Evolutionary conservation across 2,329 filamentous ascomycete genomes (phyloP).

Genomic region (Apiospora malaysiana): DNA sequence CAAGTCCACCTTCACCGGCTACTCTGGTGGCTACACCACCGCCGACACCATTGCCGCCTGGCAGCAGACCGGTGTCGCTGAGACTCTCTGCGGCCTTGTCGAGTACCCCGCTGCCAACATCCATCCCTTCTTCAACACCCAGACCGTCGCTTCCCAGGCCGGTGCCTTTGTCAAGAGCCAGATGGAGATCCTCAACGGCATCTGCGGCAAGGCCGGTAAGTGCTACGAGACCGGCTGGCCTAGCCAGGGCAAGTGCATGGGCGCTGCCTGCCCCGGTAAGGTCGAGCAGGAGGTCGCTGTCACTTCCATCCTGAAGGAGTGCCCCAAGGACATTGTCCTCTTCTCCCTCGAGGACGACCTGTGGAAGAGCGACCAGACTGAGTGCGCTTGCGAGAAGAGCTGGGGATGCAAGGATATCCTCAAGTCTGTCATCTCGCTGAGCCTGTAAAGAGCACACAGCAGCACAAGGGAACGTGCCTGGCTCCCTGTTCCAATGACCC

Average conservation of each 20-base stretch:
- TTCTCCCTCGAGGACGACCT: conserved; percentile 81
- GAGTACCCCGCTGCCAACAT: conserved; percentile 87
- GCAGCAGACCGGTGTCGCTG: conserved; percentile 64
- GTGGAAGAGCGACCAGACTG: conserved; percentile 76
- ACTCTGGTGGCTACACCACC: conserved; percentile 78
- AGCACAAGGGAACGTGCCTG: conserved; percentile 6
- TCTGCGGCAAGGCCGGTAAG: conserved; percentile 79
- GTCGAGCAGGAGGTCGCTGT: conserved; percentile 76
- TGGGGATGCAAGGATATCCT: conserved; percentile 72
- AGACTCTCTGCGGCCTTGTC: conserved; percentile 71
- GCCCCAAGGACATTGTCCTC: conserved; percentile 75
- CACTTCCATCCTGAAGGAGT: conserved; percentile 67
- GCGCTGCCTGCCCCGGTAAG: conserved; percentile 70
- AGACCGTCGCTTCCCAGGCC: conserved; percentile 66
- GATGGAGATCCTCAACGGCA: conserved; percentile 69
- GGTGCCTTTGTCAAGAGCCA: conserved; percentile 78
- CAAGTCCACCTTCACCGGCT: conserved; percentile 73
- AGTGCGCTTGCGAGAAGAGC: conserved; percentile 75
- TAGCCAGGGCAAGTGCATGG: conserved; percentile 71
- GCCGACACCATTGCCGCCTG: conserved; percentile 85
- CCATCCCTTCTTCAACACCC: conserved; percentile 91
- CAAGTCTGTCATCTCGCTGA: conserved; percentile 29
- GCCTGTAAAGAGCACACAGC: conserved; percentile 18
- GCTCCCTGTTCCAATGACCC: neutral
- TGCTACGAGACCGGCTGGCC: conserved; percentile 96